Evolutionary conservation across 371 early-diverging fungal genomes (phyloP), one percentile per base, ranked within the genome.

Genomic region (Lichtheimia corymbifera): DNA sequence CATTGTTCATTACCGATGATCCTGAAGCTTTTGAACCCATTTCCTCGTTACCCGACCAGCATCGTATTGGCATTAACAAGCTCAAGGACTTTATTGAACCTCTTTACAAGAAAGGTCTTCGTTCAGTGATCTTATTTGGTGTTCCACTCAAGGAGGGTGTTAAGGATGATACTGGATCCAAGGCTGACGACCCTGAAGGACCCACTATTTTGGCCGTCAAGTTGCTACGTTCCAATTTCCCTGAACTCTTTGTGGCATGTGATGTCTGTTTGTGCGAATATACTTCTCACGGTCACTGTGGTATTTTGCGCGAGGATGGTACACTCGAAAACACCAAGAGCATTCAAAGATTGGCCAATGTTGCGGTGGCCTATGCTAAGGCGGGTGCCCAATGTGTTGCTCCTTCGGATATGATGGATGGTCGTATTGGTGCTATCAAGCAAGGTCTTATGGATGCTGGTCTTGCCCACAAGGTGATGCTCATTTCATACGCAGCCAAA

Each of bases 361-460:
- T 97, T 0, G 87, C 95, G 7, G 77, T 95, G 30, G 84, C 81
- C 47, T 97, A 96, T 75, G 97, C 96, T 13, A 76, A 88, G 40
- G 96, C 96, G 0, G 94, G 92, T 22, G 86, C 85, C 45, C 93
- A 97, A 40, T 83, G 93, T 59, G 88, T 98, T 5, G 93, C 96
- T 2, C 98, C 98, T 5, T 92, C 93, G 5, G 98, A 98, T 69
- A 98, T 98, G 98, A 97, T 96, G 97, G 97, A 97, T 61, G 95
- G 95, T 24, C 89, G 98, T 57, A 91, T 98, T 67, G 77, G 82
- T 53, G 93, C 94, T 5, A 97, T 98, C 72, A 98, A 98, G 80
- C 73, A 88, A 59, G 83, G 82, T 0, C 76, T 97, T 45, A 76
- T 88, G 28, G 81, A 79, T 18, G 84, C 88, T 53, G 93, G 93